Conservation (phyloP, 208 protist species). For the Vickermania spadyakhi region DNA sequence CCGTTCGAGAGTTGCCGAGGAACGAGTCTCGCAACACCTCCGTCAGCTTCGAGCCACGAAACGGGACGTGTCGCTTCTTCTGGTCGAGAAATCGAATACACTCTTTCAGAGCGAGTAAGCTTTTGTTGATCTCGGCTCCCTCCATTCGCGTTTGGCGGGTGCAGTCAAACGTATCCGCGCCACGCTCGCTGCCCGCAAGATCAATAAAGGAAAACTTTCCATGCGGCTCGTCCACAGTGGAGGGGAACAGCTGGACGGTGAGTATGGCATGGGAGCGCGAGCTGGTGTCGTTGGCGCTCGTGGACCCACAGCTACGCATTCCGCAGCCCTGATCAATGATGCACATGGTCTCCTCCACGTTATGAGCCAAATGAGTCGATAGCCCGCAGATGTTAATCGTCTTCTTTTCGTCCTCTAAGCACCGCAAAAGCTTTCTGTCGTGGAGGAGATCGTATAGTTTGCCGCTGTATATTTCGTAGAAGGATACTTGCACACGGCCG, state of each 20-base stretch:
- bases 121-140: conserved; percentile 87
- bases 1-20: conserved; percentile 87
- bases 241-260: conserved; percentile 33
- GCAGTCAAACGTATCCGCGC: conserved; percentile 67
- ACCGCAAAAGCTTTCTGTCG: conserved; percentile 40
- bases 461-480: conserved; percentile 84
- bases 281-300: conserved; percentile 91
- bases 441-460: conserved; percentile 75
- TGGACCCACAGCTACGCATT: conserved; percentile 76
- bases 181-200: conserved; percentile 89
- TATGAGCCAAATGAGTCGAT: conserved; percentile 31
- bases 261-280: conserved; percentile 95
- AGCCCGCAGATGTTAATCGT: conserved; percentile 62
- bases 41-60: conserved; percentile 91
- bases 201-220: conserved; percentile 86
- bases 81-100: conserved; percentile 78
- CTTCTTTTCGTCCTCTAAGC: conserved; percentile 53
- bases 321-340: conserved; percentile 81
- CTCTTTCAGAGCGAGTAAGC: conserved; percentile 79
- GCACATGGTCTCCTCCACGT: conserved; percentile 42
- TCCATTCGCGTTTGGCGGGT: conserved; percentile 82
- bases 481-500: conserved; percentile 31
- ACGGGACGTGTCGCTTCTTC: conserved; percentile 81
- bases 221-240: conserved; percentile 22
- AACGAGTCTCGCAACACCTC: conserved; percentile 83